Conservation (phyloP, 192 early-diverging fungal genomes). For the Linnemannia schmuckeri region DNA sequence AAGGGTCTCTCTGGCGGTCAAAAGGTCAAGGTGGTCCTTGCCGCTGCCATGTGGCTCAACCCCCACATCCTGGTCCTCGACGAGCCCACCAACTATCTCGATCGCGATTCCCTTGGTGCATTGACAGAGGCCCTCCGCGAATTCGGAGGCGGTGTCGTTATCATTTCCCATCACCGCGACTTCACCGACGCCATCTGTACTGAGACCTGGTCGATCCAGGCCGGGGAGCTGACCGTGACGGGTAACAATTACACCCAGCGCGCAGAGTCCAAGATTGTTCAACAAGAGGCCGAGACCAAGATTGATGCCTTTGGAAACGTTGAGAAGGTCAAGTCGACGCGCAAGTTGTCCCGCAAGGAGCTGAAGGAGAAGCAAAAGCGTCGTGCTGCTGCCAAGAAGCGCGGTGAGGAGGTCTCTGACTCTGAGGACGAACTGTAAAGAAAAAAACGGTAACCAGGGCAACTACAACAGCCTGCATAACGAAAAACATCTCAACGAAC, state of each 20-base stretch:
- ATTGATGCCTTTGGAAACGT: conserved; percentile 82
- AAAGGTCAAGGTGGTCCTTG: conserved; percentile 89
- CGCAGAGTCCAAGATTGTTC: conserved; percentile 47
- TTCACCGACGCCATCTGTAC: conserved; percentile 79
- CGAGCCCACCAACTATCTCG: conserved; percentile 83
- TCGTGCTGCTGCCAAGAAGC: conserved; percentile 62
- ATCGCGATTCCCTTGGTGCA: conserved; percentile 71
- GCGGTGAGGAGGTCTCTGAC: conserved; percentile 60
- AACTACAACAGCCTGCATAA: background rate
- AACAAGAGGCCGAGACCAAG: conserved; percentile 57
- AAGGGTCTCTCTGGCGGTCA: conserved; percentile 80
- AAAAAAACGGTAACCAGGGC: background rate
- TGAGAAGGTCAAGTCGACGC: conserved; percentile 72
- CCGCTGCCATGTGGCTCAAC: conserved; percentile 85
- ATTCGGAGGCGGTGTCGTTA: conserved; percentile 82
- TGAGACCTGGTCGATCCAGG: conserved; percentile 80
- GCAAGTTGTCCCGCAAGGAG: conserved; percentile 59
- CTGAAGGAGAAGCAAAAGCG: conserved; percentile 65
- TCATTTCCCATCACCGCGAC: conserved; percentile 85
- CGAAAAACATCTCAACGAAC: background rate
- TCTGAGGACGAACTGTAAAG: conserved; percentile 46
- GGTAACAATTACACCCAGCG: conserved; percentile 62
- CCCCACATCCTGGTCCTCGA: conserved; percentile 92
- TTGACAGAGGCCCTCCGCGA: conserved; percentile 78
- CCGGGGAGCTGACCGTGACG: conserved; percentile 61